Evolutionary conservation across 1,284 basidiomycete genomes (phyloP).

Genomic region (Apiotrichum sp.): DNA sequence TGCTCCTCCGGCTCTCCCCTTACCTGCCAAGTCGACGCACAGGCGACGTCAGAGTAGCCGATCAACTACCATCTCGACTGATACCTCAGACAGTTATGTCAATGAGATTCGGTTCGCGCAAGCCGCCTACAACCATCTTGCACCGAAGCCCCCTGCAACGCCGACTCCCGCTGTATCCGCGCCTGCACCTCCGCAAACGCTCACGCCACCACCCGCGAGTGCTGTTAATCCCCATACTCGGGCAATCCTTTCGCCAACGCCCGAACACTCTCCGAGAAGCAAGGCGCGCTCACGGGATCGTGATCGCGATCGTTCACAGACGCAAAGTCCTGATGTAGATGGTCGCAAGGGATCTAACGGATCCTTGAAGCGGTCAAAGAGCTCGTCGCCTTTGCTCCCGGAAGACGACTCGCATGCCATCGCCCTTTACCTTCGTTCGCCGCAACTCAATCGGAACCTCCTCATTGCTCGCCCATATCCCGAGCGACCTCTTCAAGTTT

Average conservation of each 20-base stretch:
- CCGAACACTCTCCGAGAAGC: constrained; percentile 6
- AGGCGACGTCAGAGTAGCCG: constrained; percentile 6
- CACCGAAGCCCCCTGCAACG: neutral
- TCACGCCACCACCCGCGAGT: neutral
- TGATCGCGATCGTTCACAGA: neutral
- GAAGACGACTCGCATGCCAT: constrained; percentile 28
- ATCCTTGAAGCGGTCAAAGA: constrained; percentile 7
- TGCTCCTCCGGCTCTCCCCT: neutral
- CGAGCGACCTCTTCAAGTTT: constrained; percentile 74
- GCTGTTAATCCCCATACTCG: neutral
- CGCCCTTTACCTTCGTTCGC: constrained; percentile 65
- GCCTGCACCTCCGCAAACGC: neutral
- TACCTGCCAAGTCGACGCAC: neutral
- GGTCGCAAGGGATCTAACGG: constrained; percentile 6
- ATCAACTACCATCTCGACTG: constrained; percentile 1
- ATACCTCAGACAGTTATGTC: constrained; percentile 12
- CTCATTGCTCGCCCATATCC: constrained; percentile 60
- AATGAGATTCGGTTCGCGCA: constrained; percentile 16
- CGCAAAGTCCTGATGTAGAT: constrained; percentile 2
- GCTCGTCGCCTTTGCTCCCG: constrained; percentile 6
- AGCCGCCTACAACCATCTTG: constrained; percentile 14
- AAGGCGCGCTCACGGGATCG: neutral
- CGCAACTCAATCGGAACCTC: constrained; percentile 73
- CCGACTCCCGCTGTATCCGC: neutral
- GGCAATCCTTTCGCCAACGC: constrained; percentile 5